Base-by-base conservation (phyloP, 129 eudicot species). In the Dittrichia graveolens region DNA sequence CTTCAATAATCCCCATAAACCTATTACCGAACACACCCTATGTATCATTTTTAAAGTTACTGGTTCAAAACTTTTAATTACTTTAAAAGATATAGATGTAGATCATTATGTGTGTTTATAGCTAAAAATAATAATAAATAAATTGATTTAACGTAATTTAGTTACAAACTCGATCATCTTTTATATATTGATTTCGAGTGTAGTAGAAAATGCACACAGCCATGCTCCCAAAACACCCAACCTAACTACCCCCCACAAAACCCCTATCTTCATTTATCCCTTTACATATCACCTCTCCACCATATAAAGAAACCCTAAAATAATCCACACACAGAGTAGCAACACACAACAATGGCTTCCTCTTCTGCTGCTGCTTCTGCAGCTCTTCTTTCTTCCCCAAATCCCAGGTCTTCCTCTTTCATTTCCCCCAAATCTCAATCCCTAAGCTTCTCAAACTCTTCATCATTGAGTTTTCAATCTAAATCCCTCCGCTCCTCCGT, bases 321-420 rank as follows among this genome's bases (percentile, higher is more conserved):
- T 53, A 24, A 31, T 11, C 77, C 71, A 52, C 63, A 52, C 37
- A 0, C 70, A 39, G 31, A n/a, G n/a, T n/a, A n/a, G n/a, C 7
- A 35, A 4, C 48, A 61, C 38, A 54, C 81, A 43, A 8, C 72
- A 56, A 75, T 80, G 84, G 84, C 84, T 44, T 45, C 82, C 67
- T 73, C 89, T 5, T 83, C 90, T 42, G 86, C 90, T 61, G 39
- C 85, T 35, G 69, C 91, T 24, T 24, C 31, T 11, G 60, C 85
- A 6, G 72, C 85, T 11, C 73, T 85, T 11, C 61, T 85, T 67
- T 78, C 85, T 5, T 58, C 85, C 62, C 74, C 84, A 45, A 81
- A 78, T 31, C 88, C 90, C 41, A 82, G 61, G 65, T 76, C 85
- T n/a, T 53, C 79, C 8, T 65, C 74, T 6, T 83, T 43, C 85